Base-by-base conservation (phyloP, 495 filamentous ascomycete genomes). In the Penicillium fimorum region DNA sequence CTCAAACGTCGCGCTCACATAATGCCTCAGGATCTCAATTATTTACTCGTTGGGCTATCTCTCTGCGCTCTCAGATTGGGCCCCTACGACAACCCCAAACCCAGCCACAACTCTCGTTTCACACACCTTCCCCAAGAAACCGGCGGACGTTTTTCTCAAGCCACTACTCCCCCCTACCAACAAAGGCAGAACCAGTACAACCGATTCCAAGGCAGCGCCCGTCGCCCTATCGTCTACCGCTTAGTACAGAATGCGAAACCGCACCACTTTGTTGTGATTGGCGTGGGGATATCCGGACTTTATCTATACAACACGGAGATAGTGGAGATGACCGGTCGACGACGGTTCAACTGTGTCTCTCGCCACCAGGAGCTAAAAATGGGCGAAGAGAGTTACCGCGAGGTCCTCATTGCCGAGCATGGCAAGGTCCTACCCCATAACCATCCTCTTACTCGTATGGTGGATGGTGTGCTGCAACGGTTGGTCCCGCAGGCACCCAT, bases 311-410 rank as follows among this genome's bases (percentile, higher is more conserved):
- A 96, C 62, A 73, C 88, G 11, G 90, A 97, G 60, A 82, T 78
- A 9, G 92, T 96, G 13, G 91, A 91, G 70, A 70, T 91, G 40
- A 87, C 86, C 8, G 87, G 89, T 4, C 85, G 93, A 18, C 81
- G 80, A 48, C 84, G 92, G 38, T 97, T 97, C 77, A 96, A 93
- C 63, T 84, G 86, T 57, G 75, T 92, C 37, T 81, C 80, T 32
- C 69, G 79, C 20, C 61, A 72, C n/a, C 68, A 63, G 1, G 86
- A 92, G 59, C 69, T 76, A 24, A 62, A 73, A 15, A 72, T 86
- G 48, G 79, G 77, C n/a, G 64, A 76, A 24, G 62, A 81, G 49
- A 75, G 74, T 59, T 85, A 85, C 61, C 64, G 74, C 25, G 65
- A 74, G 15, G 52, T 87, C 3, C 66, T 89, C 49, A 63, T 70